Conservation (phyloP, 2,329 filamentous ascomycete species). For the Plenodomus lindquistii region DNA sequence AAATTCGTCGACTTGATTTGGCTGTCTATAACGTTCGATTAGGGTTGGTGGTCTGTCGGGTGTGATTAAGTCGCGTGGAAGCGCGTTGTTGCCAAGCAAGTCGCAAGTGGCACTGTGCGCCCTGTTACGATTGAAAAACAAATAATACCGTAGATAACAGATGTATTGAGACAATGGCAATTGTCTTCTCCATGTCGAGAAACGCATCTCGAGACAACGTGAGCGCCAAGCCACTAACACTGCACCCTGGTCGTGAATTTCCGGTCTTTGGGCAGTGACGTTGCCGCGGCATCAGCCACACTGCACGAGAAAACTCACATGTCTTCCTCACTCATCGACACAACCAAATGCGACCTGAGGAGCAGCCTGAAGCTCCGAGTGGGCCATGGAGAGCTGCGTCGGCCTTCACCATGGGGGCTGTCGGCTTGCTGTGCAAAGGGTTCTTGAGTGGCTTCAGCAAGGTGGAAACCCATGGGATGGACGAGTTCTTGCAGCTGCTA, state of each 20-base stretch:
- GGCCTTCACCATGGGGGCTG: conserved; percentile 72
- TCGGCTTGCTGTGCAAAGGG: conserved; percentile 69
- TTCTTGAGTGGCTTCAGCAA: conserved; percentile 78
- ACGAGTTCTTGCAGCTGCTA: conserved; percentile 73
- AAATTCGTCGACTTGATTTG: too few relatives aligned
- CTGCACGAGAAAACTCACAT: conserved; percentile 19
- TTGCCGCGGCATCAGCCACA: conserved; percentile 11
- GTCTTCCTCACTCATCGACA: conserved; percentile 15
- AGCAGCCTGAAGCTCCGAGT: conserved; percentile 58
- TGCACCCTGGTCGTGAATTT: conserved; percentile 14
- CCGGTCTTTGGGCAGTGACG: conserved; percentile 21
- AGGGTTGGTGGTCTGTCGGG: neutral
- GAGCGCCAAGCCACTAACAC: neutral
- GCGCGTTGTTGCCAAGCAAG: neutral
- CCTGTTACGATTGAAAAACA: neutral
- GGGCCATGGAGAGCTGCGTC: conserved; percentile 74
- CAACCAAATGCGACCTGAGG: conserved; percentile 46
- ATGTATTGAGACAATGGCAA: neutral
- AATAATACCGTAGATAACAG: neutral
- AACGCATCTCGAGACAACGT: neutral
- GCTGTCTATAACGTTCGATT: neutral
- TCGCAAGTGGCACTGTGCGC: neutral
- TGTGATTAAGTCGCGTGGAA: neutral
- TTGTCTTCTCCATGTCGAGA: neutral
- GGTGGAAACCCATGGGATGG: conserved; percentile 76